A percentile compares a stretch with the other conserved stretches of the same genome.
phyloP scores from a whole-genome alignment of 108 stramenopile genomes.

The Fragilaria radians region DNA sequence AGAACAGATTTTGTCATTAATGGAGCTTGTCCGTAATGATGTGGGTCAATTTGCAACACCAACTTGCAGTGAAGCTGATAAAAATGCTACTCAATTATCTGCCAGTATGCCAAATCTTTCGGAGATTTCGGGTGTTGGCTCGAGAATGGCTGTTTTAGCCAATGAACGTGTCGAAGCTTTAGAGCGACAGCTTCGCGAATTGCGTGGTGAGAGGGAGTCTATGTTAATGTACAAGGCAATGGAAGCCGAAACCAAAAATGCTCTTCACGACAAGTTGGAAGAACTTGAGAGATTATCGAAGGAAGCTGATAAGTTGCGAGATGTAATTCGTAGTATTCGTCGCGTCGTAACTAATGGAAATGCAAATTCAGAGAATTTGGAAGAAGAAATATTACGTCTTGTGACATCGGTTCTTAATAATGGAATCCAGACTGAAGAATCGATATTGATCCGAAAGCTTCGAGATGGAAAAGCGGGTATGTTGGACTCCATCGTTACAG shows the following conservation, averaged over 20 bases:
- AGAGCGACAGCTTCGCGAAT: constrained; percentile 39
- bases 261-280: constrained; percentile 15
- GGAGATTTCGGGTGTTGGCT: constrained; percentile 13
- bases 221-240: constrained; percentile 24
- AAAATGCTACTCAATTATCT: neutral
- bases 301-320: constrained; percentile 15
- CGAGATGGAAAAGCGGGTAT: neutral
- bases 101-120: neutral
- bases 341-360: neutral
- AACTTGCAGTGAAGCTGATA: neutral
- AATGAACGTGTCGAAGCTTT: constrained; percentile 47
- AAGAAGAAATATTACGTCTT: constrained; percentile 11
- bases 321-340: constrained; percentile 24
- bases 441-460: neutral
- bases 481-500: neutral
- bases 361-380: neutral
- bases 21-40: constrained; percentile 41
- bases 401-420: constrained; percentile 3
- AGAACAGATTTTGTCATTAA: constrained; percentile 54
- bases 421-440: neutral
- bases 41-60: neutral
- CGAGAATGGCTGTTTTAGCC: constrained; percentile 40
- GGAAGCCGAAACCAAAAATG: constrained; percentile 14
- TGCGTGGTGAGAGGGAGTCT: constrained; percentile 18
- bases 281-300: constrained; percentile 30